Percentiles rank a stretch among this genome's conserved stretches.
Evolutionary conservation across 768 basidiomycete species (phyloP).

Genomic region (Xanthoconium purpureum): DNA sequence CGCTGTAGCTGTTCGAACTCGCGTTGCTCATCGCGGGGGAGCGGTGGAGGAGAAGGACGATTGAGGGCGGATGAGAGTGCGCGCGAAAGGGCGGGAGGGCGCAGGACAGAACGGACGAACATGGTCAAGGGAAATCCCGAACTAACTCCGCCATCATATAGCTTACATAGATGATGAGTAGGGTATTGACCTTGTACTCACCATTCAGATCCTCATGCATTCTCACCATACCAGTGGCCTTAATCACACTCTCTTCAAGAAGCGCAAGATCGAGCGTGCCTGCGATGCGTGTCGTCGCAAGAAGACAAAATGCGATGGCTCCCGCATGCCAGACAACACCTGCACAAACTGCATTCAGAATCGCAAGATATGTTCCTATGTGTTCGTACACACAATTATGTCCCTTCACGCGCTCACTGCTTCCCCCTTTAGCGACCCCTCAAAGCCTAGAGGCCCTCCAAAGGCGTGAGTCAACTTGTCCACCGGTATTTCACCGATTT

Average conservation of each 20-base stretch:
- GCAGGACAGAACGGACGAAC: background rate
- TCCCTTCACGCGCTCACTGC: background rate
- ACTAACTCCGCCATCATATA: too few relatives aligned
- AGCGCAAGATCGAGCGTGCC: constrained; percentile 50
- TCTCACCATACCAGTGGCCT: background rate
- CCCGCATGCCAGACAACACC: constrained; percentile 45
- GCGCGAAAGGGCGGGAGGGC: background rate
- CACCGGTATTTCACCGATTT: background rate
- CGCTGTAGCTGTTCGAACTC: constrained; percentile 86
- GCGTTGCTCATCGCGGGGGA: constrained; percentile 72
- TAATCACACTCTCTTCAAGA: constrained; percentile 32
- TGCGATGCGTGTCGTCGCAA: constrained; percentile 58
- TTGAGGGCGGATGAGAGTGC: constrained; percentile 38
- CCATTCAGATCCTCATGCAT: background rate
- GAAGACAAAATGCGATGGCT: constrained; percentile 62
- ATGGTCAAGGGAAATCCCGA: background rate
- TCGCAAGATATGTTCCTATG: constrained; percentile 55
- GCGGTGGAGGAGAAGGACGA: constrained; percentile 69
- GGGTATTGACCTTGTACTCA: too few relatives aligned
- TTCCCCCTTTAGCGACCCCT: constrained; percentile 46
- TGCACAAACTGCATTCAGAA: constrained; percentile 58
- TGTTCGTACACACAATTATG: constrained; percentile 38
- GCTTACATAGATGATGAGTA: too few relatives aligned
- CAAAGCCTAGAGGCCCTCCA: constrained; percentile 63
- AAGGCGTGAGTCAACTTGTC: constrained; percentile 51